phyloP scores from a whole-genome alignment of 495 filamentous ascomycete species.

The Monascus purpureus region DNA sequence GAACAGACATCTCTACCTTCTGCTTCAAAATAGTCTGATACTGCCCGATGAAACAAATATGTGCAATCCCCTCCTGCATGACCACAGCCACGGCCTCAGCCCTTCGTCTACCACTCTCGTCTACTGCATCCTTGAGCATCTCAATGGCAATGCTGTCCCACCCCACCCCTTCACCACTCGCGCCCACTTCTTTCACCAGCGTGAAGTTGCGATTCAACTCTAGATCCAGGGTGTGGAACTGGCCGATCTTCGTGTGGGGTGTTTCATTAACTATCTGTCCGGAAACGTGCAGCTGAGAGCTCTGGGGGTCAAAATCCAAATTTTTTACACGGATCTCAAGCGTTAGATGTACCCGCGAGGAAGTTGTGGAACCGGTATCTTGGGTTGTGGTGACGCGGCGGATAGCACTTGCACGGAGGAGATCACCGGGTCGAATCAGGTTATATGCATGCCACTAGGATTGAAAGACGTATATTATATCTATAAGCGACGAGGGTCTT shows the following conservation, averaged over 20 bases:
- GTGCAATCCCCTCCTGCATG: constrained; percentile 88
- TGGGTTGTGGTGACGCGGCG: constrained; percentile 60
- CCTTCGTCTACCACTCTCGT: constrained; percentile 50
- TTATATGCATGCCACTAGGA: constrained; percentile 91
- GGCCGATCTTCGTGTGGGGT: constrained; percentile 65
- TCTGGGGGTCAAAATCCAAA: constrained; percentile 81
- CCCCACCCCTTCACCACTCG: constrained; percentile 40
- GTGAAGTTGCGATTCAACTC: constrained; percentile 83
- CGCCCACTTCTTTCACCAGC: constrained; percentile 45
- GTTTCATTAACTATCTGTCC: constrained; percentile 77
- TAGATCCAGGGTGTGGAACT: constrained; percentile 82
- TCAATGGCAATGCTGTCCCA: constrained; percentile 87
- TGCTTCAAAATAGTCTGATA: constrained; percentile 81
- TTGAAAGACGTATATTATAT: constrained; percentile 1
- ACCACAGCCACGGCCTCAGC: constrained; percentile 78
- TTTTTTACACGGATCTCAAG: constrained; percentile 70
- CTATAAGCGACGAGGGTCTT: not conserved
- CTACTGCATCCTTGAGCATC: constrained; percentile 63
- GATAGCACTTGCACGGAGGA: constrained; percentile 68
- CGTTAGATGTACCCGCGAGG: constrained; percentile 59
- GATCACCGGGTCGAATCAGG: constrained; percentile 66
- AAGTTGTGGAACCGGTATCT: constrained; percentile 60
- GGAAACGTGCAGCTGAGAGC: constrained; percentile 69
- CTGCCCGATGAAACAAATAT: constrained; percentile 87
- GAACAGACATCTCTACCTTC: constrained; percentile 68